Base-by-base conservation (phyloP, 2,329 filamentous ascomycete species). In the Cyphellophora europaea region DNA sequence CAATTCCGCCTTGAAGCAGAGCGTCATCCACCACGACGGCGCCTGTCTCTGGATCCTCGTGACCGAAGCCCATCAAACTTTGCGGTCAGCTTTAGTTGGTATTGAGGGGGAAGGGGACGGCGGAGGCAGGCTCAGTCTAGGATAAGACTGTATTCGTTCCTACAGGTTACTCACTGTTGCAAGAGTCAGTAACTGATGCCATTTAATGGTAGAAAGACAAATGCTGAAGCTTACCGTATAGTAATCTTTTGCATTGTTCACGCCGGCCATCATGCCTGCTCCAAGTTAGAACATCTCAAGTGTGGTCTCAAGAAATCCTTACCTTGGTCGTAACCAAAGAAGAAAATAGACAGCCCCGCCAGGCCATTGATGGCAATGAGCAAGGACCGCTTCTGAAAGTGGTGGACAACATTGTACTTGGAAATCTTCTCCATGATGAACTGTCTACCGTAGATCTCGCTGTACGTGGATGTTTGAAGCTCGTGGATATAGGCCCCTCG, bases 1-100 rank as follows among this genome's bases (percentile, higher is more conserved):
- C 70, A 33, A 79, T 79, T 2, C 75, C 75, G 5, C 76, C 77
- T 49, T 81, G 74, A 2, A 78, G 61, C 12, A 79, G 48, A 16
- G 69, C 72, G 48, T 78, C 56, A 1, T 71, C 74, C 8, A 80
- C 63, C 3, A 77, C 66, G 0, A 76, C 67, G 0, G 65, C 66
- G 19, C 53, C 46, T 6, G 49, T 38, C 2, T 54, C 48, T 14
- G 61, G 58, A 41, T 72, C 64, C 12, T 71, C 66, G 45, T 80
- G 67, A 5, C 78, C 79, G 42, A 81, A 75, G 5, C 66, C 67
- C 76, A 83, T 82, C 6, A n/a, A n/a, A n/a, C n/a, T n/a, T n/a
- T n/a, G n/a, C n/a, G n/a, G n/a, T n/a, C n/a, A n/a, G n/a, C n/a
- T n/a, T n/a, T n/a, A n/a, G n/a, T n/a, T n/a, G n/a, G n/a, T n/a